Conservation (phyloP, 106 monocot genomes). For the Xerophyta viscosa region DNA sequence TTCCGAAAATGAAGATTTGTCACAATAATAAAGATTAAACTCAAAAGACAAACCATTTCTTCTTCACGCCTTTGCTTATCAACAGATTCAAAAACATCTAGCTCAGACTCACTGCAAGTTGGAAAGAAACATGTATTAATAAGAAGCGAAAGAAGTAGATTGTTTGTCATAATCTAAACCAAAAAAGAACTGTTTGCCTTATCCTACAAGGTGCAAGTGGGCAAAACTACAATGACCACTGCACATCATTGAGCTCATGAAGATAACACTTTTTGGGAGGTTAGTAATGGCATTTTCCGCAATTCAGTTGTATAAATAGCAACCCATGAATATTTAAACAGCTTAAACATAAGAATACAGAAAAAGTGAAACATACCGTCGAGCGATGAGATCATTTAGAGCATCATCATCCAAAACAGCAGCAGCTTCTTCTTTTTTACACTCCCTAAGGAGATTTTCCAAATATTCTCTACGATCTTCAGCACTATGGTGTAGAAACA, state of each 20-base stretch:
- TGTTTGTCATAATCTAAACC: too few relatives aligned
- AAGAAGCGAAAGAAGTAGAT: background rate
- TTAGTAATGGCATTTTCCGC: too few relatives aligned
- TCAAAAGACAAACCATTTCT: constrained; percentile 55
- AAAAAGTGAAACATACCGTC: constrained; percentile 42
- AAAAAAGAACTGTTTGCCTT: too few relatives aligned
- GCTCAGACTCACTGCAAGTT: constrained; percentile 79
- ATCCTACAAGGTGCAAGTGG: too few relatives aligned
- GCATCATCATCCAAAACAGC: constrained; percentile 96
- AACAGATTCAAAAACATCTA: constrained; percentile 85
- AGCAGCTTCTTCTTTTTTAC: constrained; percentile 97
- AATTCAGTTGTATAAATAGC: too few relatives aligned
- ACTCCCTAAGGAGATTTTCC: constrained; percentile 88
- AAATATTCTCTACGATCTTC: constrained; percentile 99
- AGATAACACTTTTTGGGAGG: too few relatives aligned
- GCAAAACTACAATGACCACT: too few relatives aligned
- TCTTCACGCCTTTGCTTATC: constrained; percentile 86
- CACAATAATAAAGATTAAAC: background rate
- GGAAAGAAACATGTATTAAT: background rate
- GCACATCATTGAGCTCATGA: too few relatives aligned
- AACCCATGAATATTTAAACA: background rate
- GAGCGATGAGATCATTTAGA: constrained; percentile 89
- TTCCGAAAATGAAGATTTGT: background rate
- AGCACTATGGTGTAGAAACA: constrained; percentile 46
- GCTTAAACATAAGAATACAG: background rate